phyloP scores from a whole-genome alignment of 208 protist species.

The Borovskyia barvae region DNA sequence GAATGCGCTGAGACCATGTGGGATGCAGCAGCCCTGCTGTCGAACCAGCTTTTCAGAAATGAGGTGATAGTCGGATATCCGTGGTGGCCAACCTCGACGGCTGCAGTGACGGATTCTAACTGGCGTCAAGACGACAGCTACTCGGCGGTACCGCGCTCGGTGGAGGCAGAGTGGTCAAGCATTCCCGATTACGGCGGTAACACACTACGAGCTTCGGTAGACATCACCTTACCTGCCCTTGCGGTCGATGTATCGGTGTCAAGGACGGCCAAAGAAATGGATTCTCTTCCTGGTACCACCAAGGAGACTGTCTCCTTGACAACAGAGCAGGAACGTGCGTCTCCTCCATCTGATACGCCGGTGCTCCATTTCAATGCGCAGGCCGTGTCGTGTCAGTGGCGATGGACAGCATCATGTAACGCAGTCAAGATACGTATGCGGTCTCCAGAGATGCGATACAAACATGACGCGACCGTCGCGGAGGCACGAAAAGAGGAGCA shows the following conservation, averaged over 20 bases:
- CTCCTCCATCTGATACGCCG: too few relatives aligned
- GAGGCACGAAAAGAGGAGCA: too few relatives aligned
- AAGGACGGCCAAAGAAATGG: too few relatives aligned
- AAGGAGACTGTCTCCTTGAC: too few relatives aligned
- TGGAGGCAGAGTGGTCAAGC: not conserved
- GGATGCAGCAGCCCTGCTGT: constrained; percentile 18
- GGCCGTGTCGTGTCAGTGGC: constrained; percentile 4
- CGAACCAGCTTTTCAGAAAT: constrained; percentile 21
- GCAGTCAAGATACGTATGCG: not conserved
- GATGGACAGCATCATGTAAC: constrained; percentile 13
- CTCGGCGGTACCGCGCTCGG: not conserved
- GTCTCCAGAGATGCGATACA: constrained; percentile 13
- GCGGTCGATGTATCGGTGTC: constrained; percentile 3
- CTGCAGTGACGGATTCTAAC: not conserved
- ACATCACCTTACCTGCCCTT: not conserved
- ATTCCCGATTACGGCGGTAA: not conserved
- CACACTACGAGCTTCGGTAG: not conserved
- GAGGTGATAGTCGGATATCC: constrained; percentile 19
- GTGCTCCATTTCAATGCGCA: constrained; percentile 8
- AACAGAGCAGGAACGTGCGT: too few relatives aligned
- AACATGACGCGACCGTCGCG: too few relatives aligned
- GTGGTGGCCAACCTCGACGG: constrained; percentile 6
- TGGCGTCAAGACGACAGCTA: not conserved
- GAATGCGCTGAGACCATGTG: constrained; percentile 23
- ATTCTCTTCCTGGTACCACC: too few relatives aligned